Evolutionary conservation across 2,329 filamentous ascomycete genomes (phyloP).

Genomic region (Albifimbria verrucaria): DNA sequence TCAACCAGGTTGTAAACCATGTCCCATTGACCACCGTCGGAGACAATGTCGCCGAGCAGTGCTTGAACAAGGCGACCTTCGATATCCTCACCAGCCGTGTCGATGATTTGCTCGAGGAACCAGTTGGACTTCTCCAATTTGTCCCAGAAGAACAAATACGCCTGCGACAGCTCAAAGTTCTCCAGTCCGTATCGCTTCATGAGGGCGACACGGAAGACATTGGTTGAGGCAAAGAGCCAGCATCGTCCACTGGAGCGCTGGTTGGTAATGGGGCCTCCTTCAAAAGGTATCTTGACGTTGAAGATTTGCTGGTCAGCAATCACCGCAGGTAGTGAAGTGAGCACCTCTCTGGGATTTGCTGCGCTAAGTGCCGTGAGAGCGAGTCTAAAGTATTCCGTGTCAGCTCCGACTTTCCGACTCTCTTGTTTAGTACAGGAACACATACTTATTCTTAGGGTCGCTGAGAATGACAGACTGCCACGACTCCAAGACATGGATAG

Average conservation of each 20-base stretch:
- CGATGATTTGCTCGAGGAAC: conserved; percentile 80
- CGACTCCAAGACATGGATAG: conserved; percentile 45
- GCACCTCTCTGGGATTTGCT: conserved; percentile 62
- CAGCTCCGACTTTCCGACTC: conserved; percentile 3
- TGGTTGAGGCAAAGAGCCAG: conserved; percentile 92
- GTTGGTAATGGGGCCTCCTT: conserved; percentile 81
- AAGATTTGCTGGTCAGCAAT: conserved; percentile 75
- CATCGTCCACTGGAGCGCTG: conserved; percentile 79
- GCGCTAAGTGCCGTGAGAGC: conserved; percentile 70
- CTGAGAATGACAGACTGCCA: conserved; percentile 62
- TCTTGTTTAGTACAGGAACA: no score
- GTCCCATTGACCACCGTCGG: conserved; percentile 87
- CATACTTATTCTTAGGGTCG: conserved; percentile 63
- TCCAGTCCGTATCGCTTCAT: conserved; percentile 79
- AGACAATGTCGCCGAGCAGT: conserved; percentile 64
- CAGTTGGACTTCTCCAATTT: conserved; percentile 90
- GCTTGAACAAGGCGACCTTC: conserved; percentile 71
- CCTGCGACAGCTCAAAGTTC: conserved; percentile 80
- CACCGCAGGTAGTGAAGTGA: conserved; percentile 60
- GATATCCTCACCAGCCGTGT: conserved; percentile 67
- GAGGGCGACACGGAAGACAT: conserved; percentile 83
- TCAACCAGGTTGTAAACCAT: conserved; percentile 84
- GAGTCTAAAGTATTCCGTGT: conserved; percentile 46
- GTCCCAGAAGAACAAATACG: conserved; percentile 90
- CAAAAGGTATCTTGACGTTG: conserved; percentile 77